Base-by-base conservation (phyloP, 495 filamentous ascomycete species). In the Penicillium ucsense region DNA sequence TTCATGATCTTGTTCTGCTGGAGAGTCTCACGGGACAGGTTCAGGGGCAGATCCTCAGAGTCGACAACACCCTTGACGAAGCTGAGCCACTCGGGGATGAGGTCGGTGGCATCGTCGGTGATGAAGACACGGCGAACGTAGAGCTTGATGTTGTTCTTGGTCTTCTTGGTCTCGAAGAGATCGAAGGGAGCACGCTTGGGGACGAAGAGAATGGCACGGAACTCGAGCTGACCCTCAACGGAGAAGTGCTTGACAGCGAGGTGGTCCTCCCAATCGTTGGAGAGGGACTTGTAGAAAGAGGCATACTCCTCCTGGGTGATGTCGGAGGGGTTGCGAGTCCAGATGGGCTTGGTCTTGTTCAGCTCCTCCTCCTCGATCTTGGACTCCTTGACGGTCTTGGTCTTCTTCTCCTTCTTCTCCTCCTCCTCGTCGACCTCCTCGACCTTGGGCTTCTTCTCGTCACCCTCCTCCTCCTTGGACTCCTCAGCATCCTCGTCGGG, bases 1-100 rank as follows among this genome's bases (percentile, higher is more conserved):
- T 98, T 98, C 92, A 98, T 95, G 79, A 98, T 98, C 88, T 97
- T 97, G 85, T 97, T 97, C 79, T 97, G 94, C 76, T 98, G 92
- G 41, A 98, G 88, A 49, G 94, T 97, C 82, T 98, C 92, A 83
- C 92, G 94, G 68, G 94, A 97, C 73, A 98, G 73, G 81, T 98
- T 98, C 62, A 98, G 82, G 50, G 92, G 92, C 34, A 98, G 85
- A 74, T 98, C 92, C 80, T 98, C 92, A 53, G 92, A 98, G 75
- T 98, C 92, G 64, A 98, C 94, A 60, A 98, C 92, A 79, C 92
- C 92, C 86, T 97, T 97, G 80, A 98, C 71, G 76, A 98, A 98
- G 76, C 88, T 80, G 64, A 98, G 85, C 92, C 92, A 98, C 79
- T 98, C 92, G 51, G 92, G 92, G 57, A 98, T 94, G 74, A 98